Base-by-base conservation (phyloP, 2,329 filamentous ascomycete genomes). In the Curvularia sp. region DNA sequence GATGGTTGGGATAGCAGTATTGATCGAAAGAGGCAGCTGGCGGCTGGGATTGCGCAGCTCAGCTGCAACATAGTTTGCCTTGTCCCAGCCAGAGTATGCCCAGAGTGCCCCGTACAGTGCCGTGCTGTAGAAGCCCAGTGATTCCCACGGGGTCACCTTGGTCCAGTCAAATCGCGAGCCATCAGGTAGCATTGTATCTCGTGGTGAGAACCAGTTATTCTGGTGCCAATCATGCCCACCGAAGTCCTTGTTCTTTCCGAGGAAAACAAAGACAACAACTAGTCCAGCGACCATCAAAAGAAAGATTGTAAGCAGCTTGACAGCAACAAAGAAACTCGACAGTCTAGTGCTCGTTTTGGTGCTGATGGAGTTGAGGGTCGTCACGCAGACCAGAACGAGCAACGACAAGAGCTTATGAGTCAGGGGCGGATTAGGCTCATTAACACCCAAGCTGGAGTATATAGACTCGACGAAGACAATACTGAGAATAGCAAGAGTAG, bases 401-500 rank as follows among this genome's bases (percentile, higher is more conserved):
- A 80, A 59, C 5, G 34, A 77, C 70, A 59, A 61, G 72, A 50
- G 79, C 79, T 66, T 83, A 71, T 77, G 72, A 23, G 73, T 70
- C 49, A 75, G 71, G 6, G 70, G 70, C 28, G 83, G 81, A 0
- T 81, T 81, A 0, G 84, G 81, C 2, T 85, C 84, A 71, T 82
- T 86, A 25, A 87, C 81, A 61, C 82, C 87, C 69, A 88, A 81
- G 21, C 86, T 69, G 15, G 79, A 72, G 45, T 80, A 79, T 7
- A 77, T 68, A 19, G 59, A 65, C 61, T 82, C 77, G 7, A 80
- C 81, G 63, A 89, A 89, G 18, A 88, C 86, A 61, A 89, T 87
- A 66, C 83, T 83, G 18, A 89, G 77, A 55, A 89, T 89, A 1
- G 86, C 86, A 36, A 88, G 78, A 0, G 86, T 88, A 0, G 86